Evolutionary conservation across 208 protist genomes (phyloP), one percentile per base, ranked within the genome.

Genomic region (Acanthamoeba castellanii): DNA sequence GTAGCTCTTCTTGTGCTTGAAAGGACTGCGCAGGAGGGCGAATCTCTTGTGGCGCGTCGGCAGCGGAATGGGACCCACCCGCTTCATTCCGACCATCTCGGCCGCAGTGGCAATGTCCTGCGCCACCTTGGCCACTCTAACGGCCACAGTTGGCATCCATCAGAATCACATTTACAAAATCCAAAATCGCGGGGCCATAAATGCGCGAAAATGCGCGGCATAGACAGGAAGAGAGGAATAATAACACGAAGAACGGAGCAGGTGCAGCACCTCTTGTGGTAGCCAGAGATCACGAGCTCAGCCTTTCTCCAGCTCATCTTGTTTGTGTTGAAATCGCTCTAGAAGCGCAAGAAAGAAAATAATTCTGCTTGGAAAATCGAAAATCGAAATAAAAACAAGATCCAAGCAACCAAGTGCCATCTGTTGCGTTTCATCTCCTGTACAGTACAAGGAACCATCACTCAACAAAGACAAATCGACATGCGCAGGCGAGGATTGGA

Each of bases 1-100:
- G 25, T 91, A 72, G 34, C 57, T 72, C 25, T 91, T 91, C 85
- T 91, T 91, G 59, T 91, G 57, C 59, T 91, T 91, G 85, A 91
- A 91, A n/a, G 85, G 85, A 72, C 85, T 72, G 16, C 55, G 47
- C n/a, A 91, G 85, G 2, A 91, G 57, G 32, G 85, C 27, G 16
- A 64, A 91, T 6, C 8, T 74, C 59, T 91, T 91, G 57, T 64
- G 50, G 27, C 85, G 85, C 25, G 85, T 91, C 0, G 85, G 85
- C 16, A 91, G 57, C 32, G 59, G 50, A 9, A 72, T 52, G 50
- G 85, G 50, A 42, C 57, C 50, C 20, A n/a, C 42, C 13, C 61
- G 55, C 47, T 85, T 85, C 57, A 91, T 32, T 27, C 85, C 85
- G 8, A 72, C 85, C 85, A 91, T 91, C 57, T 91, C 59, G 16